Conservation (phyloP, 1,284 basidiomycete species). For the Irpex sp. region DNA sequence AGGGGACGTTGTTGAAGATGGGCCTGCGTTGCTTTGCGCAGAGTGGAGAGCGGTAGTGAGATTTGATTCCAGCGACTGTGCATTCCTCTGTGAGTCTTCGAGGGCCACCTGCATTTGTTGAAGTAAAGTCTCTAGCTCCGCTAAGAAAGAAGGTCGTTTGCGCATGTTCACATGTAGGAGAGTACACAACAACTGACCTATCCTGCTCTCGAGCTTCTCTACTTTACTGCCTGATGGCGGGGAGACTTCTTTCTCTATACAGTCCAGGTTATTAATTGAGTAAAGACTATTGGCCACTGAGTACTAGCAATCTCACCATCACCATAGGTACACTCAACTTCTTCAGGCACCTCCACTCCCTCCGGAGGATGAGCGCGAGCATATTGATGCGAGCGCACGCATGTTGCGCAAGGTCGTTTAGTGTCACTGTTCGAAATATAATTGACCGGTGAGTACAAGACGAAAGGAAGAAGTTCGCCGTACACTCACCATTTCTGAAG, state of each 20-base stretch:
- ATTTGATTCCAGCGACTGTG: background rate
- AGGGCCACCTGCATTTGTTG: conserved; percentile 10
- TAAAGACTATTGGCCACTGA: background rate
- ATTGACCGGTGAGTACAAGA: background rate
- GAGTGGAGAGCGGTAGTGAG: background rate
- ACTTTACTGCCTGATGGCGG: conserved; percentile 5
- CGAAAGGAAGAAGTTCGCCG: background rate
- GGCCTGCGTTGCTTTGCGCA: background rate
- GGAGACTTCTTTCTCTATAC: conserved; percentile 5
- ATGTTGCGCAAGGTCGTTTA: conserved; percentile 10
- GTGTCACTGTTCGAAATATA: conserved; percentile 2
- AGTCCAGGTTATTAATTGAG: background rate
- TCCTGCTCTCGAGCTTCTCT: conserved; percentile 10
- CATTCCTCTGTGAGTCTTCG: background rate
- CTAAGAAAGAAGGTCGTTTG: background rate
- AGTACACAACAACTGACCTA: background rate
- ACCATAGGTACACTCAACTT: conserved; percentile 13
- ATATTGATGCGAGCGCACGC: conserved; percentile 8
- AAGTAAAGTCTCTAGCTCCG: conserved; percentile 9
- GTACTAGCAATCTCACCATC: conserved; percentile 3
- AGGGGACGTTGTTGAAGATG: background rate
- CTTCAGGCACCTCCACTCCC: background rate
- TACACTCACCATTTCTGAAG: conserved; percentile 10
- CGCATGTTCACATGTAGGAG: background rate
- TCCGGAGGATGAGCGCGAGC: conserved; percentile 4